phyloP scores from a whole-genome alignment of 495 filamentous ascomycete species.

The Annulohypoxylon stygium region DNA sequence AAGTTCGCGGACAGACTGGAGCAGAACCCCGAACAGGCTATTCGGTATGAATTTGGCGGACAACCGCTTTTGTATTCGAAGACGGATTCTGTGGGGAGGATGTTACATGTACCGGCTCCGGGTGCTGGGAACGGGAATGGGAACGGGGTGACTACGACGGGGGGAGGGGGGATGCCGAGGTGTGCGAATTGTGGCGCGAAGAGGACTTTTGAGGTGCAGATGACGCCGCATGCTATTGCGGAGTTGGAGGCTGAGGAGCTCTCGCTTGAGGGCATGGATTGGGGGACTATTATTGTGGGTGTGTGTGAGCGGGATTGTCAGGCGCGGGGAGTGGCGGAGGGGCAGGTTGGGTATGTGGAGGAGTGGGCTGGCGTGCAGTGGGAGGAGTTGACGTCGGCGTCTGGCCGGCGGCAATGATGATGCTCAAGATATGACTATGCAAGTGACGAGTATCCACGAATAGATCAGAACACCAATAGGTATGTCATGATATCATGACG shows the following conservation, averaged over 20 bases:
- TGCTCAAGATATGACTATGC: no score
- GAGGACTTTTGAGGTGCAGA: constrained; percentile 86
- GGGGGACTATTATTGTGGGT: constrained; percentile 94
- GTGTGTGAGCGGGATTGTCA: constrained; percentile 82
- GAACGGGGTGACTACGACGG: constrained; percentile 23
- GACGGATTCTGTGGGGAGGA: constrained; percentile 77
- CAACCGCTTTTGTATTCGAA: constrained; percentile 84
- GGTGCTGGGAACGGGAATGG: background rate
- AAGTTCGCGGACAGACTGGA: constrained; percentile 87
- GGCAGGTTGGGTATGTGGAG: constrained; percentile 78
- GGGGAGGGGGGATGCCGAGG: constrained; percentile 69
- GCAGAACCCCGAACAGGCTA: constrained; percentile 93
- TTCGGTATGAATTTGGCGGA: constrained; percentile 91
- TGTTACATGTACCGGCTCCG: constrained; percentile 57
- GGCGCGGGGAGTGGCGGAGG: constrained; percentile 61
- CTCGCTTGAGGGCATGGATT: constrained; percentile 94
- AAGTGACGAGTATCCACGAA: no score
- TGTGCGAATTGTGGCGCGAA: constrained; percentile 80
- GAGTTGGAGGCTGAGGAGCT: constrained; percentile 86
- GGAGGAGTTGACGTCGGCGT: constrained; percentile 73
- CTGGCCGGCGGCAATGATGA: constrained; percentile 27
- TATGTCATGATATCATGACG: no score
- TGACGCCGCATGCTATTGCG: constrained; percentile 89
- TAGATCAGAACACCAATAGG: no score
- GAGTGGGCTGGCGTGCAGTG: constrained; percentile 98